Conservation (phyloP, 345 rosid species). For the Theobroma cacao region DNA sequence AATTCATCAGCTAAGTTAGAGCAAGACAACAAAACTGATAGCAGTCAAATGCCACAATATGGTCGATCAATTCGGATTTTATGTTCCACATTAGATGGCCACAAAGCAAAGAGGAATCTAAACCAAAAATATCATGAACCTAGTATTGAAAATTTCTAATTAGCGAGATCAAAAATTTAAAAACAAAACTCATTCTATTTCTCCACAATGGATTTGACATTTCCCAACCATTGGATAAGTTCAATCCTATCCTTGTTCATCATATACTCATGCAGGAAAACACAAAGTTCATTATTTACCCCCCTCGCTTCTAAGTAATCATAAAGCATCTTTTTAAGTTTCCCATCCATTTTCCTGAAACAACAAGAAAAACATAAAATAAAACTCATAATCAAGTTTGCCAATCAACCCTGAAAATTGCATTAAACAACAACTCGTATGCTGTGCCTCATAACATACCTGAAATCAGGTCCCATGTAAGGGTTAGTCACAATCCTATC, state of each 20-base stretch:
- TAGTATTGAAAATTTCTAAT: neutral
- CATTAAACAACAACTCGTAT: neutral
- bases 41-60: neutral
- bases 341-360: conserved; percentile 49
- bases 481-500: conserved; percentile 35
- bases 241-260: conserved; percentile 73
- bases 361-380: neutral
- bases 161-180: neutral
- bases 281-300: conserved; percentile 50
- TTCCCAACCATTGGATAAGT: conserved; percentile 60
- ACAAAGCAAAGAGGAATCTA: neutral
- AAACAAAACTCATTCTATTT: conserved; percentile 20
- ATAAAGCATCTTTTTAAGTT: conserved; percentile 39
- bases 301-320: conserved; percentile 64
- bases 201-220: conserved; percentile 44
- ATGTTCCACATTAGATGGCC: neutral
- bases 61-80: neutral
- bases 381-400: neutral
- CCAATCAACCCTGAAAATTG: neutral
- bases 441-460: conserved; percentile 29
- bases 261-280: conserved; percentile 71
- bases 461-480: conserved; percentile 63
- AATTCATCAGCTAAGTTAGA: neutral
- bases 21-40: neutral
- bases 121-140: neutral